Base-by-base conservation (phyloP, 805 yeast species). In the Lipomyces sp. region DNA sequence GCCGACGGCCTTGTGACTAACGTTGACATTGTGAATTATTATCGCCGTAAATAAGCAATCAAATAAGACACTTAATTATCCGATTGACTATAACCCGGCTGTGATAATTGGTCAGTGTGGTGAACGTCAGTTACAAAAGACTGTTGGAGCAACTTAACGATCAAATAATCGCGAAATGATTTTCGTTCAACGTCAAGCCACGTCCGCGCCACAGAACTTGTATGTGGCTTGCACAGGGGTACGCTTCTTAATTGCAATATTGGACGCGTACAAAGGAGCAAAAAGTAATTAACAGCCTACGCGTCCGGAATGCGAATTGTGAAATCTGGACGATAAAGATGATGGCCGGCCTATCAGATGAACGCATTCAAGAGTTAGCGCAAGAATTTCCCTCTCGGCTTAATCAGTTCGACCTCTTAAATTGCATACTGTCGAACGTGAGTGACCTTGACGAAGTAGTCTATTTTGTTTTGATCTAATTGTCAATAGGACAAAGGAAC, bases 1-100 rank as follows among this genome's bases (percentile, higher is more conserved):
- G 75, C 73, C 1, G 80, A 67, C 29, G 86, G 85, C 15, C 56
- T 45, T 1, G 50, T 34, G 2, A 42, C 4, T 48, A 48, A 30
- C 37, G 7, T 24, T 5, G 50, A n/a, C 48, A 51, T 59, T 4
- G 45, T 37, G 60, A 37, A 37, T 15, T n/a, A 42, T 6, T 42
- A 42, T 6, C 48, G 15, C 48, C 10, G 24, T 42, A 42, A 42
- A 35, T 24, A 24, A 37, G 39, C 2, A 37, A 37, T 37, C 13
- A 37, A 37, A 37, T 37, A 37, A 11, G 39, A 1, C 39, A 4
- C 39, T 37, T 3, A 37, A 37, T 37, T 42, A 42, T 42, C 18
- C 7, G 48, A 4, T 42, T n/a, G 32, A 53, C 56, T 32, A 18
- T 33, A 53, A 5, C 7, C 6, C 24, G 24, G 24, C 15, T 53